Conservation (phyloP, 1,139 yeast species). For the Geotrichum restrictum region DNA sequence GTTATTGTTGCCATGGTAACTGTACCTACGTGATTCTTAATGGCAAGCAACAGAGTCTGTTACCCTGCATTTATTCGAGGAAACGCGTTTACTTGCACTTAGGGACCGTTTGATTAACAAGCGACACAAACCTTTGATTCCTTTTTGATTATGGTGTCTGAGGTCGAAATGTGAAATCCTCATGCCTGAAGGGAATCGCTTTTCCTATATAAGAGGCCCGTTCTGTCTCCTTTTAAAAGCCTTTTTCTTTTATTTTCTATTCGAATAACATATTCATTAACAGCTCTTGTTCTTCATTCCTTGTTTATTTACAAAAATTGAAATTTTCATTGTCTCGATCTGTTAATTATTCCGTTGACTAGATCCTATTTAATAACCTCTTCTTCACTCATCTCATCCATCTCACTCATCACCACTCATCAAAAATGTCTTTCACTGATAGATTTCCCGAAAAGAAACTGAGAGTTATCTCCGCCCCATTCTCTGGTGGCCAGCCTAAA, state of each 20-base stretch:
- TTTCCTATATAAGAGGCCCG: no score
- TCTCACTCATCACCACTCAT: not conserved
- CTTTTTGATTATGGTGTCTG: no score
- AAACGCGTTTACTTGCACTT: conserved; percentile 21
- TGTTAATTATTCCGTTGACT: not conserved
- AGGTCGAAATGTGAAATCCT: no score
- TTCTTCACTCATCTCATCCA: not conserved
- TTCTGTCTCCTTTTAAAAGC: not conserved
- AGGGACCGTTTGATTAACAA: conserved; percentile 9
- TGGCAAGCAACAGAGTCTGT: conserved; percentile 17
- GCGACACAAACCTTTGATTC: no score
- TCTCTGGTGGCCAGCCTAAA: conserved; percentile 95
- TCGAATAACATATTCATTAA: not conserved
- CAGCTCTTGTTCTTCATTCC: not conserved
- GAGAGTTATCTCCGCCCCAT: conserved; percentile 73
- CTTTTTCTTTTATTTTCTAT: not conserved
- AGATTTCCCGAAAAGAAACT: conserved; percentile 26
- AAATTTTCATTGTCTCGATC: not conserved
- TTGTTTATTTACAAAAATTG: no score
- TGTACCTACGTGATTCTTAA: conserved; percentile 2
- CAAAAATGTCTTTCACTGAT: conserved; percentile 21
- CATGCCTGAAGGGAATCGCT: no score
- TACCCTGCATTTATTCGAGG: not conserved
- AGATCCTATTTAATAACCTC: no score
- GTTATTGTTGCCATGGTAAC: conserved; percentile 14